Conservation (phyloP, 1,284 basidiomycete species). For the Rhodofomes roseus region DNA sequence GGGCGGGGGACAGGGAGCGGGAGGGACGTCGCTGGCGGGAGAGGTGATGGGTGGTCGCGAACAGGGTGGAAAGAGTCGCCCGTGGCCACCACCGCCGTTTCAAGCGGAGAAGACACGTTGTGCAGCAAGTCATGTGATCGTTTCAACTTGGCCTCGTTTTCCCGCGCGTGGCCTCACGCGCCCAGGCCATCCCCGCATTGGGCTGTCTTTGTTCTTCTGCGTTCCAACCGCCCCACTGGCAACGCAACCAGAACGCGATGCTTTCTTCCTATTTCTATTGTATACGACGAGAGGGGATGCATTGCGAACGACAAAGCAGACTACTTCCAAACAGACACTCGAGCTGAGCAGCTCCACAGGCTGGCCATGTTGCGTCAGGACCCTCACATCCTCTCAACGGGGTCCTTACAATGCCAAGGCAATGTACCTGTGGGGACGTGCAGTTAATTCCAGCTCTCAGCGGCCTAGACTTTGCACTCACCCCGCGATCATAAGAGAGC, state of each 20-base stretch:
- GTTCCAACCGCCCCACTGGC: neutral
- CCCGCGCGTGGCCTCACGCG: conserved; percentile 8
- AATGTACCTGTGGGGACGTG: conserved; percentile 40
- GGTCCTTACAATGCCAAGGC: conserved; percentile 41
- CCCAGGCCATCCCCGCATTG: neutral
- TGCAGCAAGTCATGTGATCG: conserved; percentile 24
- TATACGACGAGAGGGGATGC: neutral
- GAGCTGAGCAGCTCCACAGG: neutral
- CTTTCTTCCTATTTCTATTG: neutral
- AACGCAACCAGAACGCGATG: neutral
- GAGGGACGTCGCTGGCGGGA: conserved; percentile 9
- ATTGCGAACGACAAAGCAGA: neutral
- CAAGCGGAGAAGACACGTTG: conserved; percentile 18
- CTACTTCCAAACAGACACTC: neutral
- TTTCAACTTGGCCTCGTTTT: conserved; percentile 9
- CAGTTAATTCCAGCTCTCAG: neutral
- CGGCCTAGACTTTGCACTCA: conserved; percentile 34
- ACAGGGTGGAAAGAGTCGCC: neutral
- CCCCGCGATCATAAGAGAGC: conserved; percentile 74
- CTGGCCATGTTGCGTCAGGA: neutral
- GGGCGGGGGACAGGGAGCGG: conserved; percentile 4
- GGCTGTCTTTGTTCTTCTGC: neutral
- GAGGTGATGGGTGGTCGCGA: conserved; percentile 8
- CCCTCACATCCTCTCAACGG: neutral
- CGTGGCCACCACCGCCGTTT: conserved; percentile 7